A percentile compares a stretch with the other conserved stretches of the same genome.
Evolutionary conservation across 257 asterid genomes (phyloP).

Genomic region (Solanum tarijense): DNA sequence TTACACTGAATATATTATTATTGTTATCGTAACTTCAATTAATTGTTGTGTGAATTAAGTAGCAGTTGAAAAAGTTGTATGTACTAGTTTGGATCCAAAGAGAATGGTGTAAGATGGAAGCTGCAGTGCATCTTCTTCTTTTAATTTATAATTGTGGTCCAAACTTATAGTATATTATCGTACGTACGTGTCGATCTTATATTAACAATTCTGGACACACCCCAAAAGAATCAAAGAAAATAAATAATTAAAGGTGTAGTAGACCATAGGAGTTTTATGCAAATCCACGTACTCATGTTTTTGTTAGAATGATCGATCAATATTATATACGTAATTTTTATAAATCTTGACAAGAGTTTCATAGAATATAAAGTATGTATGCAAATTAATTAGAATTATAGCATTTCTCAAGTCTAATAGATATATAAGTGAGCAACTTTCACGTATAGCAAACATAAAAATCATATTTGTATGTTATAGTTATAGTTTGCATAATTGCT

Average conservation of each 20-base stretch:
- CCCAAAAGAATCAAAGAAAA: background rate
- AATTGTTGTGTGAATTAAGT: background rate
- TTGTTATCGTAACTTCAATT: background rate
- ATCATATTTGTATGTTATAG: too few species aligned
- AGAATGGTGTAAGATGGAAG: conserved; percentile 9
- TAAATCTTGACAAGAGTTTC: too few species aligned
- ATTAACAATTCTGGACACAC: background rate
- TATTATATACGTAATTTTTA: too few species aligned
- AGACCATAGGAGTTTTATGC: background rate
- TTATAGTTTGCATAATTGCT: too few species aligned
- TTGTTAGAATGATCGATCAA: background rate
- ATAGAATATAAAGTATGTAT: too few species aligned
- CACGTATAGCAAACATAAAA: too few species aligned
- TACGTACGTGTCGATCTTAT: background rate
- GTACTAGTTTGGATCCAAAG: conserved; percentile 27
- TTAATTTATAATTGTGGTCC: conserved; percentile 10
- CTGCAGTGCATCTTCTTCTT: background rate
- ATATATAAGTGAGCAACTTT: too few species aligned
- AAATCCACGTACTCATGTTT: background rate
- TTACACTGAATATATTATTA: too few species aligned
- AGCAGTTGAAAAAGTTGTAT: background rate
- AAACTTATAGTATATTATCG: background rate
- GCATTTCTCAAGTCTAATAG: too few species aligned
- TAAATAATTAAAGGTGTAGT: background rate
- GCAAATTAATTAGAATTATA: too few species aligned